Conservation (phyloP, 345 rosid species). For the Moricandia moricandioides region DNA sequence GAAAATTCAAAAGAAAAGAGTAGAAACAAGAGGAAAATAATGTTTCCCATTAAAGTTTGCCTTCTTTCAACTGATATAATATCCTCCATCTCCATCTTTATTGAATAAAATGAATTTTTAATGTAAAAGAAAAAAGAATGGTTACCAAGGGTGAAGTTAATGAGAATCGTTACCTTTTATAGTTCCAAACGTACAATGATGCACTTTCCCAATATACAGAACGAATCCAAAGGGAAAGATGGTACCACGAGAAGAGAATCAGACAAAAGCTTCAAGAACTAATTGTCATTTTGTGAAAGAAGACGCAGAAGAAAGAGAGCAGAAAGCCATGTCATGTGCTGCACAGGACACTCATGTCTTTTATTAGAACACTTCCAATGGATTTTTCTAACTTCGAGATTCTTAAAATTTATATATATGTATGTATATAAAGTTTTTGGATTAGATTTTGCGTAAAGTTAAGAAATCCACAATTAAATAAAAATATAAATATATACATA, state of each 20-base stretch:
- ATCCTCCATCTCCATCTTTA: not conserved
- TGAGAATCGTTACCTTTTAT: conserved; percentile 10
- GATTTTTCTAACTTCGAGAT: too few relatives aligned
- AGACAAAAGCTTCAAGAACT: conserved; percentile 22
- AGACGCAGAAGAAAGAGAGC: not conserved
- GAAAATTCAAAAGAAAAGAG: too few relatives aligned
- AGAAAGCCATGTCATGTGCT: conserved; percentile 10
- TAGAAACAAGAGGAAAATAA: too few relatives aligned
- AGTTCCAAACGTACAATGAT: conserved; percentile 31
- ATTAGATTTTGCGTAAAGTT: too few relatives aligned
- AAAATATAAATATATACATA: too few relatives aligned
- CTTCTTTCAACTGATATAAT: too few relatives aligned
- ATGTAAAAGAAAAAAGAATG: not conserved
- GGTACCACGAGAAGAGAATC: conserved; percentile 9
- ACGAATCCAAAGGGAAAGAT: conserved; percentile 24
- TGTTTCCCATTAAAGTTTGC: too few relatives aligned
- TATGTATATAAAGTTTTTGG: too few relatives aligned
- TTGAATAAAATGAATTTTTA: not conserved
- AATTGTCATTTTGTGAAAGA: conserved; percentile 24
- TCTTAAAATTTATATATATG: too few relatives aligned
- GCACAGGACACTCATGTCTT: conserved; percentile 31
- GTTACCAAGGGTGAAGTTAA: conserved; percentile 16
- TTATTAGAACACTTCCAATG: too few relatives aligned
- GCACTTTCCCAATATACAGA: conserved; percentile 26
- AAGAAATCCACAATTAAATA: too few relatives aligned